Base-by-base conservation (phyloP, 805 yeast species). In the Sugiyamaella chiloensis region DNA sequence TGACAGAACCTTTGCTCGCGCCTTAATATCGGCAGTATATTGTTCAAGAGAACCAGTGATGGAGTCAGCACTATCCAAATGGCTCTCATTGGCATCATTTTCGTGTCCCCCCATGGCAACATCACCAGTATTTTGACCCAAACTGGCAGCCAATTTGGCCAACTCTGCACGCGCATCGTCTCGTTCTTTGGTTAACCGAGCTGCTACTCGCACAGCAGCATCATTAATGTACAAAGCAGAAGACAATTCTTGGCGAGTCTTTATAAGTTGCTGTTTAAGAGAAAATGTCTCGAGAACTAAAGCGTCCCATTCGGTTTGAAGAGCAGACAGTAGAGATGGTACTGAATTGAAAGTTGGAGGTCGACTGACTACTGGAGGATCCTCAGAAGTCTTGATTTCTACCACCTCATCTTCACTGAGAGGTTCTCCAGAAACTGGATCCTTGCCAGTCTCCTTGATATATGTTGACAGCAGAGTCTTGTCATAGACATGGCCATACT, bases 281-380 rank as follows among this genome's bases (percentile, higher is more conserved):
- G 81, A 76, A 59, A 87, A 88, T 17, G 85, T 73, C 60, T 91
- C 97, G 44, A 90, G 68, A 24, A 91, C 86, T 37, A 87, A 62
- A 0, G 96, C 79, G 60, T 90, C 97, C 89, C 95, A 90, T 64
- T 89, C 96, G 51, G 83, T 80, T 62, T 90, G 96, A 52, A 90
- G 79, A 1, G 85, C 70, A 2, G 87, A 72, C 43, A 90, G 69
- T 57, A 90, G 65, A 3, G 86, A 72, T 0, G 98, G 98, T 24
- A 90, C 86, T 0, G 95, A 85, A 19, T 81, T 76, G 50, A 71
- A 60, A 0, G 75, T 69, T 1, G 85, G 71, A 7, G 72, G 78
- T 54, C 63, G 67, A 46, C 69, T 73, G 41, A 52, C 50, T n/a
- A 52, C 73, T 26, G 64, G 65, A 5, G 64, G 63, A 2, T 64